phyloP scores from a whole-genome alignment of 805 yeast genomes.

The Trichomonascus vanleenenianus region DNA sequence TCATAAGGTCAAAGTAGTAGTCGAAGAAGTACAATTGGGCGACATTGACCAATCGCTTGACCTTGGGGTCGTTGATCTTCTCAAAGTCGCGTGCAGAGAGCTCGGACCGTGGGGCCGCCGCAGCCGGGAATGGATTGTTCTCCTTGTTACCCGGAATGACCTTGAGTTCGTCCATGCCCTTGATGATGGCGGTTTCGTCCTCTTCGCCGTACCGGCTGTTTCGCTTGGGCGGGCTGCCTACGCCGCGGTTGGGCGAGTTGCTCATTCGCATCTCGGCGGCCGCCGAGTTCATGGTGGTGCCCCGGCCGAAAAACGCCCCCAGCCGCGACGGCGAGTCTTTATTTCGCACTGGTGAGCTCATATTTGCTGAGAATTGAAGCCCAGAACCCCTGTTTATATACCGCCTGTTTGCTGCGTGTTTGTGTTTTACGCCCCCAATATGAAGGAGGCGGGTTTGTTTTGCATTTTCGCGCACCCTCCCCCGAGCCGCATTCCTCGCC shows the following conservation, averaged over 20 bases:
- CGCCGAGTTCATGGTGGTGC: background rate
- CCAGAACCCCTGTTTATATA: conserved; percentile 41
- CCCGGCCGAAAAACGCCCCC: background rate
- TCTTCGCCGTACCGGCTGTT: conserved; percentile 3
- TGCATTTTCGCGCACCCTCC: too few species aligned
- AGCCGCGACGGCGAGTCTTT: conserved; percentile 2
- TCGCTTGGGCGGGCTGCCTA: background rate
- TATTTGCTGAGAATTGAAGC: conserved; percentile 13
- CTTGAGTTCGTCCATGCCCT: conserved; percentile 13
- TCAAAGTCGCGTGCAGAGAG: conserved; percentile 15
- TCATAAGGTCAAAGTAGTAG: conserved; percentile 92
- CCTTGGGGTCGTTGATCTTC: conserved; percentile 59
- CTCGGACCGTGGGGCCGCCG: background rate
- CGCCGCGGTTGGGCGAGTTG: background rate
- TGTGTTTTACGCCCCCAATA: too few species aligned
- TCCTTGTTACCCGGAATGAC: conserved; percentile 8
- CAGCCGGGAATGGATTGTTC: background rate
- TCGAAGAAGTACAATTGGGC: conserved; percentile 92
- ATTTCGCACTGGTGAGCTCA: too few species aligned
- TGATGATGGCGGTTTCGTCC: conserved; percentile 18
- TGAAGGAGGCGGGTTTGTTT: too few species aligned
- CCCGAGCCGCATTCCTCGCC: too few species aligned
- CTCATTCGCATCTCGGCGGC: conserved; percentile 1
- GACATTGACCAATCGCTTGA: conserved; percentile 80
- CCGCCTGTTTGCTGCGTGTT: conserved; percentile 36